phyloP scores from a whole-genome alignment of 495 filamentous ascomycete species.

The Cladorrhinum samala region DNA sequence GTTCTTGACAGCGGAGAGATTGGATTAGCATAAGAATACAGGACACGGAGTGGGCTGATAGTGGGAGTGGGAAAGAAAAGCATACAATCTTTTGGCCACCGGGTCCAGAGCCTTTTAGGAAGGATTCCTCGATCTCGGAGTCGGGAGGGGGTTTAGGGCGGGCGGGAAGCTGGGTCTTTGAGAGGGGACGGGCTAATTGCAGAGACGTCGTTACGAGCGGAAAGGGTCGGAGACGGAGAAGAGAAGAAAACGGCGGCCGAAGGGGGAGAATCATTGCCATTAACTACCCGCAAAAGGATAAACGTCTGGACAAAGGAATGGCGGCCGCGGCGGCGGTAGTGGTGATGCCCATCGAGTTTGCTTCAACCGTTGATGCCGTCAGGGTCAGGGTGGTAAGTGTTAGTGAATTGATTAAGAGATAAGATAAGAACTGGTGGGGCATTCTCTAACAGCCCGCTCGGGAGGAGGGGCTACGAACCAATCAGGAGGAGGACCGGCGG shows the following conservation, averaged over 20 bases:
- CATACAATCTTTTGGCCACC: constrained; percentile 89
- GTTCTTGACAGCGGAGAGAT: constrained; percentile 52
- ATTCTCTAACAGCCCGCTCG: too few relatives aligned
- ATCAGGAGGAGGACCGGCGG: constrained; percentile 2
- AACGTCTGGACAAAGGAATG: too few relatives aligned
- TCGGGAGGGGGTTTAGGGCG: constrained; percentile 66
- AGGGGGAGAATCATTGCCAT: too few relatives aligned
- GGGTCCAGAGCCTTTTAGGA: constrained; percentile 87
- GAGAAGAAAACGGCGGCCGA: background rate
- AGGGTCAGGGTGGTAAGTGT: too few relatives aligned
- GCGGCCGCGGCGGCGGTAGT: too few relatives aligned
- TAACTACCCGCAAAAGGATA: too few relatives aligned
- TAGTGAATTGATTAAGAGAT: too few relatives aligned
- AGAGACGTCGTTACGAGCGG: background rate
- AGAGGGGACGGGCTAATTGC: background rate
- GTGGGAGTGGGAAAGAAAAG: background rate
- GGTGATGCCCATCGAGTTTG: background rate
- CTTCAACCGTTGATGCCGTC: background rate
- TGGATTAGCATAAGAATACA: background rate
- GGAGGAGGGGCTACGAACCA: too few relatives aligned
- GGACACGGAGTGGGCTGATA: background rate
- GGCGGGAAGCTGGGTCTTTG: constrained; percentile 52
- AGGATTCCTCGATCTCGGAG: constrained; percentile 71
- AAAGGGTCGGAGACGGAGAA: background rate
- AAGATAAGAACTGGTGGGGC: too few relatives aligned